Conservation (phyloP, 2,329 filamentous ascomycete species). For the Paracamarosporium sp. region DNA sequence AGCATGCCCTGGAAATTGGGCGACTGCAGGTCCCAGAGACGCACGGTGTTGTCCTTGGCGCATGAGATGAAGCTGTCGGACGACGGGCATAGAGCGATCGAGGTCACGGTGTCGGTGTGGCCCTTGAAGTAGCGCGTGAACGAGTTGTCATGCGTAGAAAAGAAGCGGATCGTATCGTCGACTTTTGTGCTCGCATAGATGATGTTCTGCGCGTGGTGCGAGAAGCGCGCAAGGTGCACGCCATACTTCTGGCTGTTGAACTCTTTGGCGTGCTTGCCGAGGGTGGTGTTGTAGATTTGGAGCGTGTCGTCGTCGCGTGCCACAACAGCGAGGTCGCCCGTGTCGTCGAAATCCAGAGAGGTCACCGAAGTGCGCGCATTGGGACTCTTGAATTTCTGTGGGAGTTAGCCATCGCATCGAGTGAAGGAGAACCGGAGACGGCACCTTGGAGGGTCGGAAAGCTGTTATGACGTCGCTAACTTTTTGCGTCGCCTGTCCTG, state of each 20-base stretch:
- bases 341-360: constrained; percentile 95
- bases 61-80: constrained; percentile 92
- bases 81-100: constrained; percentile 81
- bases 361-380: constrained; percentile 70
- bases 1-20: constrained; percentile 81
- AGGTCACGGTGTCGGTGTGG: constrained; percentile 84
- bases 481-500: constrained; percentile 57
- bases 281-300: constrained; percentile 92
- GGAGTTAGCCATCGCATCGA: constrained; percentile 17
- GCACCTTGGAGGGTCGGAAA: constrained; percentile 81
- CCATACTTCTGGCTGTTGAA: constrained; percentile 97
- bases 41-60: constrained; percentile 87
- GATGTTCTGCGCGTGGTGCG: constrained; percentile 87
- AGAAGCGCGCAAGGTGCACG: constrained; percentile 91
- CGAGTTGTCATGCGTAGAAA: constrained; percentile 92
- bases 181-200: constrained; percentile 96
- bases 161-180: constrained; percentile 86
- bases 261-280: constrained; percentile 87
- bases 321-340: constrained; percentile 89
- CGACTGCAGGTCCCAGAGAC: constrained; percentile 86
- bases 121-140: constrained; percentile 97
- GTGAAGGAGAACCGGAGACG: constrained; percentile 14
- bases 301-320: constrained; percentile 94
- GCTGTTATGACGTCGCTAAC: constrained; percentile 78
- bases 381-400: constrained; percentile 54